phyloP scores from a whole-genome alignment of 2,329 filamentous ascomycete genomes.

The Ophiocordyceps sinensis region DNA sequence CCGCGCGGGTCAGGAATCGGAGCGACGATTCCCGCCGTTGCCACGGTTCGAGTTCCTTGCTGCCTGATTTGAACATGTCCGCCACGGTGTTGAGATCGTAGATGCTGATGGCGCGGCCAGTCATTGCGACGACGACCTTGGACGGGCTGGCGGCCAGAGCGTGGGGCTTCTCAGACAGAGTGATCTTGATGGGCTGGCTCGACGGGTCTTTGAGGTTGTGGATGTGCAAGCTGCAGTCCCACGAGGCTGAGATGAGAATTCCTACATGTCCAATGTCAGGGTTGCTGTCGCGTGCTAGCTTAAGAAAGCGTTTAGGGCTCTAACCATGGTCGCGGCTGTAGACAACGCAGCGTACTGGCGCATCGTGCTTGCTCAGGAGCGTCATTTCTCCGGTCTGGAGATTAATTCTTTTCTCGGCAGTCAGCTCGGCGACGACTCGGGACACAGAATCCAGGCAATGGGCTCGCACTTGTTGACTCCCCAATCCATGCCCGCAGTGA shows the following conservation, averaged over 20 bases:
- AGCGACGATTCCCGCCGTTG: conserved; percentile 86
- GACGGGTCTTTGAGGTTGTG: conserved; percentile 47
- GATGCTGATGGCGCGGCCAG: conserved; percentile 81
- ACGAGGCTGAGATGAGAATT: conserved; percentile 77
- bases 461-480: conserved; percentile 56
- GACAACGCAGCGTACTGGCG: conserved; percentile 69
- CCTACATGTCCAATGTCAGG: conserved; percentile 24
- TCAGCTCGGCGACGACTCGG: background rate
- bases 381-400: conserved; percentile 58
- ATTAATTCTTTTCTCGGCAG: conserved; percentile 36
- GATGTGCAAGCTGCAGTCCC: conserved; percentile 83
- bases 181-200: conserved; percentile 45
- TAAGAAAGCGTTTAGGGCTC: conserved; percentile 7
- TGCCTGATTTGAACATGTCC: conserved; percentile 30
- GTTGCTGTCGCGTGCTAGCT: background rate
- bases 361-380: conserved; percentile 62
- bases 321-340: conserved; percentile 61
- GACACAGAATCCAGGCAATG: background rate
- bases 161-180: conserved; percentile 76
- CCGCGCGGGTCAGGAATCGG: conserved; percentile 88
- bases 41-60: conserved; percentile 57
- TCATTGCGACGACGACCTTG: conserved; percentile 92
- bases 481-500: conserved; percentile 75
- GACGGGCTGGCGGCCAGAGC: conserved; percentile 63
- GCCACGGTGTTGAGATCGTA: conserved; percentile 68